Conservation (phyloP, 2,329 filamentous ascomycete species). For the Aureobasidium vineae region DNA sequence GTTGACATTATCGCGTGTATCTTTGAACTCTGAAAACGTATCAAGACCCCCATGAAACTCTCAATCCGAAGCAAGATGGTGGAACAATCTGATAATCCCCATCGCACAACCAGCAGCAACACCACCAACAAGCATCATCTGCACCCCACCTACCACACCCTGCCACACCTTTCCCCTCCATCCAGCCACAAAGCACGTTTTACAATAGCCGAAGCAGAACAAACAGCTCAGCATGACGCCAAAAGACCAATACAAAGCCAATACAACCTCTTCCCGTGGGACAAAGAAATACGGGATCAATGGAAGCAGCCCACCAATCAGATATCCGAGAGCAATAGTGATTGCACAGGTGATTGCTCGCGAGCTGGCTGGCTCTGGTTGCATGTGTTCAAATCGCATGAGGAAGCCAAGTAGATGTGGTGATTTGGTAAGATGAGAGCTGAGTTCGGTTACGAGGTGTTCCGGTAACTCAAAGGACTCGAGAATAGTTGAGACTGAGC, state of each 20-base stretch:
- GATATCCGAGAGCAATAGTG: slow-evolving; percentile 67
- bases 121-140: slow-evolving; percentile 65
- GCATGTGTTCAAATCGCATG: slow-evolving; percentile 50
- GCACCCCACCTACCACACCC: slow-evolving; percentile 59
- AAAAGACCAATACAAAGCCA: neutral
- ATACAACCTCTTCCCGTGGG: neutral
- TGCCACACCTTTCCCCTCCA: slow-evolving; percentile 40
- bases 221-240: neutral
- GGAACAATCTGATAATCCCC: slow-evolving; percentile 34
- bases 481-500: neutral
- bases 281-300: slow-evolving; percentile 58
- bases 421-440: slow-evolving; percentile 29
- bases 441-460: slow-evolving; percentile 29
- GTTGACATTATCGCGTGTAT: too few species aligned
- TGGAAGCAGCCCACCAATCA: slow-evolving; percentile 66
- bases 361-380: slow-evolving; percentile 43
- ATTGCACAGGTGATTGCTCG: slow-evolving; percentile 55
- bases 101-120: slow-evolving; percentile 66
- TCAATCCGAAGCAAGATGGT: neutral
- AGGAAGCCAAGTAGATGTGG: slow-evolving; percentile 42
- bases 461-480: slow-evolving; percentile 24
- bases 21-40: too few species aligned
- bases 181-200: slow-evolving; percentile 45
- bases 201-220: slow-evolving; percentile 52
- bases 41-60: too few species aligned